These are phyloP conservation scores for Phenoliferia sp. DNA, from an alignment of 1,284 basidiomycete genomes.

Conservation along the genomic window DNA sequence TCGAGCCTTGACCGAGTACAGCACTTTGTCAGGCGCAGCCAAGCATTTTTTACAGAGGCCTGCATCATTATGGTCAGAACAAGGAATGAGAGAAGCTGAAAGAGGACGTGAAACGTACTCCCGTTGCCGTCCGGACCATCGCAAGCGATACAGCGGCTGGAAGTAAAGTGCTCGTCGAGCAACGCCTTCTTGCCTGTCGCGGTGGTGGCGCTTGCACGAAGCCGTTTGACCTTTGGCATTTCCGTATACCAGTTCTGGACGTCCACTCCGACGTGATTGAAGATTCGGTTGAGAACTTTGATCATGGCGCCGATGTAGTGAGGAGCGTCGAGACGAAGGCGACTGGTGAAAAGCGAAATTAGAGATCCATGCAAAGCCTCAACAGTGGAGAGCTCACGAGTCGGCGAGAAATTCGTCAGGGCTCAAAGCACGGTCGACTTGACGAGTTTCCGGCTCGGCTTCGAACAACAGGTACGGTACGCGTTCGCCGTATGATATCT, in stretches of 20 bases:
- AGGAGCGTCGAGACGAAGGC: slow-evolving; percentile 66
- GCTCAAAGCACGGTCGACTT: slow-evolving; percentile 75
- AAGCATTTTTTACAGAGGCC: slow-evolving; percentile 66
- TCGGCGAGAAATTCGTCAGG: slow-evolving; percentile 73
- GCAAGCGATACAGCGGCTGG: slow-evolving; percentile 35
- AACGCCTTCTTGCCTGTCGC: not conserved
- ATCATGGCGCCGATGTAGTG: slow-evolving; percentile 92
- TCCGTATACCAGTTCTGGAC: slow-evolving; percentile 82
- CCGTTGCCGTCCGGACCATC: slow-evolving; percentile 18
- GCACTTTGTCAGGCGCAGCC: slow-evolving; percentile 53
- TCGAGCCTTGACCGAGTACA: slow-evolving; percentile 58
- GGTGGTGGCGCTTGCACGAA: not conserved
- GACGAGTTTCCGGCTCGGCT: slow-evolving; percentile 60
- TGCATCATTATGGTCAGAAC: slow-evolving; percentile 41
- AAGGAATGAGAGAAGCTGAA: not conserved
- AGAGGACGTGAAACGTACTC: slow-evolving; percentile 1
- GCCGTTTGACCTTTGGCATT: slow-evolving; percentile 60
- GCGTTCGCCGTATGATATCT: slow-evolving; percentile 87
- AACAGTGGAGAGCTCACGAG: slow-evolving; percentile 48
- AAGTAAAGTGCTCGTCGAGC: slow-evolving; percentile 34
- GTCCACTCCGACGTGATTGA: slow-evolving; percentile 87
- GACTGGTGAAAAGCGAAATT: slow-evolving; percentile 44
- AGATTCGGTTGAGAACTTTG: slow-evolving; percentile 81
- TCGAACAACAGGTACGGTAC: slow-evolving; percentile 83
- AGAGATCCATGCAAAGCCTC: slow-evolving; percentile 17